phyloP scores from a whole-genome alignment of 2,329 filamentous ascomycete genomes.

The Didymella arachidicola region DNA sequence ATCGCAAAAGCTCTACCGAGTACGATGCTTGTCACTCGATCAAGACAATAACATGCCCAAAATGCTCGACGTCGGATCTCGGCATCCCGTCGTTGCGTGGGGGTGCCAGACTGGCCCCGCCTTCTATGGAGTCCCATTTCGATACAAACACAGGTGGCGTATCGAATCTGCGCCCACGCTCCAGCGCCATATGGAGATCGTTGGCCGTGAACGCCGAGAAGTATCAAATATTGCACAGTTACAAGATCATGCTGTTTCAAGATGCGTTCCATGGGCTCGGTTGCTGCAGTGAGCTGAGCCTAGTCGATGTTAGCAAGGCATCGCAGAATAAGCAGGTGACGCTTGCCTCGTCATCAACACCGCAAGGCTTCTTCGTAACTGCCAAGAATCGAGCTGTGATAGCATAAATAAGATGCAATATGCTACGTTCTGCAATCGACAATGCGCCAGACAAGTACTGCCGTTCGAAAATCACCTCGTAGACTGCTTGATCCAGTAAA shows the following conservation, averaged over 20 bases:
- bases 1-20: slow-evolving; percentile 39
- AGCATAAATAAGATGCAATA: slow-evolving; percentile 38
- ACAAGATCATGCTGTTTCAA: slow-evolving; percentile 36
- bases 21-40: slow-evolving; percentile 37
- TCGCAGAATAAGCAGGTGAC: too few species aligned
- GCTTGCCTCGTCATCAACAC: slow-evolving; percentile 34
- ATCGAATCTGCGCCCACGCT: slow-evolving; percentile 39
- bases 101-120: slow-evolving; percentile 27
- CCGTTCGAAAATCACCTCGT: slow-evolving; percentile 31
- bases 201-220: slow-evolving; percentile 38
- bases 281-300: slow-evolving; percentile 34
- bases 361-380: slow-evolving; percentile 36
- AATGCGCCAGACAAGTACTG: slow-evolving; percentile 31
- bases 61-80: slow-evolving; percentile 37
- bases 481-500: slow-evolving; percentile 34
- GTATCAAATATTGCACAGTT: slow-evolving; percentile 37
- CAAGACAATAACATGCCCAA: slow-evolving; percentile 41
- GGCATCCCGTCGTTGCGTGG: slow-evolving; percentile 26
- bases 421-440: slow-evolving; percentile 33
- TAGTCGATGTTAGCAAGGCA: slow-evolving; percentile 6
- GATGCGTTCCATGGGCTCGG: slow-evolving; percentile 36
- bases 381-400: slow-evolving; percentile 38
- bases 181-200: slow-evolving; percentile 40
- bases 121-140: slow-evolving; percentile 41
- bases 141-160: slow-evolving; percentile 38